phyloP scores from a whole-genome alignment of 495 filamentous ascomycete genomes.

The Achaetomiella virescens region DNA sequence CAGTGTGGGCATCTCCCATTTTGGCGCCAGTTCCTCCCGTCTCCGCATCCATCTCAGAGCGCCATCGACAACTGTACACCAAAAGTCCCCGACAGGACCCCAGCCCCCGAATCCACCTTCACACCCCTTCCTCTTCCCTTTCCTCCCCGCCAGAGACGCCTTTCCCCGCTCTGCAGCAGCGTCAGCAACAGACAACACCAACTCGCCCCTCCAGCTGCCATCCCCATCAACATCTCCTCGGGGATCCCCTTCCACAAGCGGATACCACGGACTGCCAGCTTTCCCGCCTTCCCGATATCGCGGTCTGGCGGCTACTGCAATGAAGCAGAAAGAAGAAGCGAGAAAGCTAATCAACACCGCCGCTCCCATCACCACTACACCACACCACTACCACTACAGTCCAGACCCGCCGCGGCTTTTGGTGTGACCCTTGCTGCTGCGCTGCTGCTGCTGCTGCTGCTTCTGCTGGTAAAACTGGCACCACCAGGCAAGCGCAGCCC shows the following conservation, averaged over 20 bases:
- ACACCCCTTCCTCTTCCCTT: background rate
- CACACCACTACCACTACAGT: too few species aligned
- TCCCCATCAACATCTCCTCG: background rate
- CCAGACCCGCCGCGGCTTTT: too few species aligned
- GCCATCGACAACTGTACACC: constrained; percentile 3
- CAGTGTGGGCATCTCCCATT: background rate
- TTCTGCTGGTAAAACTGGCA: too few species aligned
- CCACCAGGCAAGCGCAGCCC: too few species aligned
- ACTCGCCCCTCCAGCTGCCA: background rate
- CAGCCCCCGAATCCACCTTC: background rate
- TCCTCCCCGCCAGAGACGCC: background rate
- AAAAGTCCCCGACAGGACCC: background rate
- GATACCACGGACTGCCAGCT: too few species aligned
- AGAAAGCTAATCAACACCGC: too few species aligned
- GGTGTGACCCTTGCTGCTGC: too few species aligned
- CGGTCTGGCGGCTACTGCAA: too few species aligned
- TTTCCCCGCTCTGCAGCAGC: background rate
- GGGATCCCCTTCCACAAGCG: background rate
- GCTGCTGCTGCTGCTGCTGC: too few species aligned
- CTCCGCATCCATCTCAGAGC: background rate
- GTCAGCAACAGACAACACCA: background rate
- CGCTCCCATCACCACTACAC: too few species aligned
- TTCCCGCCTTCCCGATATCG: too few species aligned
- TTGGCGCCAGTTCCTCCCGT: background rate
- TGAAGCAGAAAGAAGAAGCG: too few species aligned